Percentiles rank a stretch among this genome's conserved stretches.
Conservation (phyloP, 495 filamentous ascomycete species). For the Penicillium egyptiacum region DNA sequence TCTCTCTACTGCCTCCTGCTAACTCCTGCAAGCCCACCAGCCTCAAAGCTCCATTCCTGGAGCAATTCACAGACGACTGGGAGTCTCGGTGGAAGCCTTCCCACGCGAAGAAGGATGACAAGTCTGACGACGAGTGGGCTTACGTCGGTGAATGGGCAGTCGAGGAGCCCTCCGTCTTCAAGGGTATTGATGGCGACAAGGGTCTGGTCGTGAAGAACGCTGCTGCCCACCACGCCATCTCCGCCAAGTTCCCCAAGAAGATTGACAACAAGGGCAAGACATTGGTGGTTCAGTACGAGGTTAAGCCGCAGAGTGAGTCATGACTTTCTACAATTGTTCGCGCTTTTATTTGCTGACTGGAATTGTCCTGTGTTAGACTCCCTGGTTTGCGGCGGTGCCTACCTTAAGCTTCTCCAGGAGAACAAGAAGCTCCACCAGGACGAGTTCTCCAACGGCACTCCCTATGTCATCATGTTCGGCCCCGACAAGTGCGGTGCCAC, state of each 20-base stretch:
- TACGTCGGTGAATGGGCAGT: constrained; percentile 97
- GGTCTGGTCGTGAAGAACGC: constrained; percentile 96
- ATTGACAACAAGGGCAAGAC: constrained; percentile 97
- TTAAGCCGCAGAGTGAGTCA: constrained; percentile 93
- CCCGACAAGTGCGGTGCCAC: constrained; percentile 99
- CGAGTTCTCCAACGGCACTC: constrained; percentile 96
- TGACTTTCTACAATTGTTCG: not conserved
- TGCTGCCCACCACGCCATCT: constrained; percentile 98
- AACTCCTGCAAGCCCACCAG: constrained; percentile 65
- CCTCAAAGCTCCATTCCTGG: constrained; percentile 91
- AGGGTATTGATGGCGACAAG: constrained; percentile 94
- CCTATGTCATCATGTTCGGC: constrained; percentile 99
- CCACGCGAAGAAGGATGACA: constrained; percentile 93
- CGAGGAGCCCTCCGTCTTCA: constrained; percentile 89
- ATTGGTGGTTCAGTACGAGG: constrained; percentile 97
- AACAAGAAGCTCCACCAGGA: constrained; percentile 95
- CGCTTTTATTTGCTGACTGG: not conserved
- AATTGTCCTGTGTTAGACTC: constrained; percentile 57
- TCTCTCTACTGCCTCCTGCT: constrained; percentile 11
- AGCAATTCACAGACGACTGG: constrained; percentile 98
- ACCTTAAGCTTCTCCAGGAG: constrained; percentile 98
- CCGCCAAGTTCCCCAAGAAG: constrained; percentile 95
- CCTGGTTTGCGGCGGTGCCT: constrained; percentile 97
- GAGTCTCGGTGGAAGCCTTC: constrained; percentile 87
- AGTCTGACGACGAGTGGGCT: constrained; percentile 91